Evolutionary conservation across 164 flowering plant species (phyloP), one percentile per base, ranked within the genome.

Genomic region (Buxus sempervirens): DNA sequence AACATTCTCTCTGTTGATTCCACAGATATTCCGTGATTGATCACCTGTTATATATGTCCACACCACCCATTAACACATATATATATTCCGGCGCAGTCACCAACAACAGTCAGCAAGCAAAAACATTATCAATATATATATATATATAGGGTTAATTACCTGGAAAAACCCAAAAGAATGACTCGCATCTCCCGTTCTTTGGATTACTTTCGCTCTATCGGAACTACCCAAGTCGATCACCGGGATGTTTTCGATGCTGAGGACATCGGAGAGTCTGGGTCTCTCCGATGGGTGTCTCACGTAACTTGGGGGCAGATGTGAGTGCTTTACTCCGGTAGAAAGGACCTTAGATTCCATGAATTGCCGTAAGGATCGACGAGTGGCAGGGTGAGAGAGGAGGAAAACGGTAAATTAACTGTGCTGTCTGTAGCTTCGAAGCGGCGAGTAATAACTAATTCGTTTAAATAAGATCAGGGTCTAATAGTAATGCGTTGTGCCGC

Each of bases 241-340:
- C 1, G 96, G 91, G 23, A 89, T 76, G 45, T 81, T 61, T 14
- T 78, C 78, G 64, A 79, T 75, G 0, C 64, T 65, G 0, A 60
- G 67, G 22, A 89, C 89, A 55, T 88, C 84, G 0, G 86, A 79
- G 20, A 90, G 83, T 6, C 72, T 76, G 12, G 97, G 97, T 13
- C 97, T 68, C 18, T 91, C 90, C 1, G 90, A 81, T 62, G 75
- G 86, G 3, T 91, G 86, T n/a, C 97, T 62, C 62, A 86, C 54
- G 61, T 86, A 91, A 49, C 78, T 77, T 26, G 68, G 76, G 58
- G 90, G 88, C 60, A 85, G 55, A 68, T 36, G 73, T 0, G 70
- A 28, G 73, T 67, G 68, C 18, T 57, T 65, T 62, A 67, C 19
- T 28, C 88, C 86, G 14, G 83, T 71, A 66, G 82, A 78, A 1